phyloP scores from a whole-genome alignment of 75 land plant genomes.

The Picea glauca region DNA sequence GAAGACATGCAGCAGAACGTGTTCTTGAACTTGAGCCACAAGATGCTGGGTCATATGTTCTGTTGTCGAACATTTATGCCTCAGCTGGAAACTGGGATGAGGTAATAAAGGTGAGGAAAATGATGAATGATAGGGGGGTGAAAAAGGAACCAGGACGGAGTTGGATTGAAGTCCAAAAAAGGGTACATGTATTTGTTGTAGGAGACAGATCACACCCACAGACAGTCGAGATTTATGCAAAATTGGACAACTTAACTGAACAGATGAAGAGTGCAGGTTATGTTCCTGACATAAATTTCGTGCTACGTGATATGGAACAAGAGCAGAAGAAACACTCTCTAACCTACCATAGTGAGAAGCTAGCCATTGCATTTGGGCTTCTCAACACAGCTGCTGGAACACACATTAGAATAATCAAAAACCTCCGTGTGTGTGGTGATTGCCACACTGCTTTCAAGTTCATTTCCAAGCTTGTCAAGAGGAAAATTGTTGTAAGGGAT shows the following conservation, averaged over 20 bases:
- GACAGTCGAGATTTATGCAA: background rate
- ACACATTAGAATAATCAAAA: background rate
- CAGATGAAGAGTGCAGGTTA: slow-evolving; percentile 1
- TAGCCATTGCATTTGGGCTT: background rate
- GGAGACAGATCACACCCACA: slow-evolving; percentile 1
- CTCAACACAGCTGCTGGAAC: background rate
- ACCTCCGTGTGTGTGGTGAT: slow-evolving; percentile 2
- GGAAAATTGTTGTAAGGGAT: background rate
- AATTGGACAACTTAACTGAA: background rate
- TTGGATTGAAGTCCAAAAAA: background rate
- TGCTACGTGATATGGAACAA: background rate
- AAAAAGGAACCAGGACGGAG: background rate
- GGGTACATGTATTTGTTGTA: background rate
- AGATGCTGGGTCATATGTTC: slow-evolving; percentile 4
- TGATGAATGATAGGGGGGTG: background rate
- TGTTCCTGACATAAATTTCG: background rate
- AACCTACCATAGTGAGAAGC: background rate
- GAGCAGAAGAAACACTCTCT: background rate
- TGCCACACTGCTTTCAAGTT: slow-evolving; percentile 2
- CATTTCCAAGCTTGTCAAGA: background rate
- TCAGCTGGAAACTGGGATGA: slow-evolving; percentile 1
- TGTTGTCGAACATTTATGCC: slow-evolving; percentile 4
- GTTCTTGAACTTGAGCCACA: background rate
- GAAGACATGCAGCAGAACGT: background rate
- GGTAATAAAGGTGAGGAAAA: background rate